Conservation (phyloP, 805 yeast genomes). For the Yarrowia sp. region DNA sequence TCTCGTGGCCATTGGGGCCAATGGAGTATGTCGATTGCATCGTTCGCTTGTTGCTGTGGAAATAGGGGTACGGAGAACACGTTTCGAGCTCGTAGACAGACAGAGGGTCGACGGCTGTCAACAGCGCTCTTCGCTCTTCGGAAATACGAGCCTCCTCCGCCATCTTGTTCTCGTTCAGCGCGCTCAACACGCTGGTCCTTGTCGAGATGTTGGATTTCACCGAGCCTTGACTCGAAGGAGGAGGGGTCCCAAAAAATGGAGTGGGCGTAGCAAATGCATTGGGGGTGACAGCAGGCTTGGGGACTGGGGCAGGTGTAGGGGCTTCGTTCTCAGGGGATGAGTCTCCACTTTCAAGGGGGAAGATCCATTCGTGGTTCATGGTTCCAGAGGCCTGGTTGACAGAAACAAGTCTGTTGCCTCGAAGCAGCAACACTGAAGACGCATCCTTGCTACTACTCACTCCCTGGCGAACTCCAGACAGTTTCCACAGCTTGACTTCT, state of each 20-base stretch:
- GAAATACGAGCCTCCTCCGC: not conserved
- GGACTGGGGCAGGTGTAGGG: too few relatives aligned
- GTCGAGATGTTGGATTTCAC: too few relatives aligned
- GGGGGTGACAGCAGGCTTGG: too few relatives aligned
- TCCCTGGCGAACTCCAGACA: conserved; percentile 44
- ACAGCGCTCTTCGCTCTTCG: conserved; percentile 5
- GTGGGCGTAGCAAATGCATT: too few relatives aligned
- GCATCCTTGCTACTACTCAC: not conserved
- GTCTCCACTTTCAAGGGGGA: conserved; percentile 17
- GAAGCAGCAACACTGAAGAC: not conserved
- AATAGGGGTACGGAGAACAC: conserved; percentile 45
- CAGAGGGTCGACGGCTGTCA: conserved; percentile 42
- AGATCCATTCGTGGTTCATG: conserved; percentile 14
- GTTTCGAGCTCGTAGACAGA: conserved; percentile 46
- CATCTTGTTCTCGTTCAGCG: not conserved
- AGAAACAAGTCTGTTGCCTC: conserved; percentile 1
- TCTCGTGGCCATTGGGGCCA: conserved; percentile 20
- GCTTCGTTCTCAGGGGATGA: not conserved
- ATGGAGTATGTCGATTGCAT: conserved; percentile 2
- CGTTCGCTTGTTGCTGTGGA: conserved; percentile 45
- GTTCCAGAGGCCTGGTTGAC: conserved; percentile 2
- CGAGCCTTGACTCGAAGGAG: not conserved
- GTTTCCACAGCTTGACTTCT: conserved; percentile 44
- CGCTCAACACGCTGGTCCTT: conserved; percentile 12
- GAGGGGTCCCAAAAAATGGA: not conserved